Percentiles rank a stretch among this genome's conserved stretches.
These are phyloP conservation scores for Isatis tinctoria DNA, from an alignment of 345 rosid species.

Conservation along the genomic window DNA sequence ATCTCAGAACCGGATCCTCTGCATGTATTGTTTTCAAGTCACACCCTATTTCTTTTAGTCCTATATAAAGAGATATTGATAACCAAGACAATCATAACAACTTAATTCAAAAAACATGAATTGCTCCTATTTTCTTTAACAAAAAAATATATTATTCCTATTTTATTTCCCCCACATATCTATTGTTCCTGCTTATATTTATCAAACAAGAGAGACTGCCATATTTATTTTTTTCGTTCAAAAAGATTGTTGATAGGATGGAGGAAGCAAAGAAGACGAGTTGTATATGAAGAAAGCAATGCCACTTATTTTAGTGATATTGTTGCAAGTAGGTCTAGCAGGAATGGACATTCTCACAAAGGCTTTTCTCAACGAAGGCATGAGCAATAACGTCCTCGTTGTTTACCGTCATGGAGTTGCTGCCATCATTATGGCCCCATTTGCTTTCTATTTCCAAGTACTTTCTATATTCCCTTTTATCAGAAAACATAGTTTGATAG, in stretches of 20 bases:
- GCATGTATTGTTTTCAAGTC: background rate
- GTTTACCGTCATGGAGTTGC: constrained; percentile 84
- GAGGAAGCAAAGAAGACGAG: constrained; percentile 23
- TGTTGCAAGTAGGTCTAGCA: constrained; percentile 77
- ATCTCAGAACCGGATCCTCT: background rate
- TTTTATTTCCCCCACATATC: background rate
- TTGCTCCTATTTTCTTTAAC: too few relatives aligned
- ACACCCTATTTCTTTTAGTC: background rate
- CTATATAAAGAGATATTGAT: constrained; percentile 29
- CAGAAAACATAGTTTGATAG: background rate
- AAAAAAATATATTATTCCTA: background rate
- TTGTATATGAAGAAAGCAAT: constrained; percentile 38
- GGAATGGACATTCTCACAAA: constrained; percentile 85
- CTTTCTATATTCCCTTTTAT: background rate
- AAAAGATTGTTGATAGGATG: background rate
- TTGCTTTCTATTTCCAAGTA: constrained; percentile 61
- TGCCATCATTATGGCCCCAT: constrained; percentile 68
- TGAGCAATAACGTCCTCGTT: constrained; percentile 78
- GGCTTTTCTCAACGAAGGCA: constrained; percentile 72
- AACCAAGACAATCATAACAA: background rate
- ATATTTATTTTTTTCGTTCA: background rate
- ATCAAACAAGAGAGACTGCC: background rate
- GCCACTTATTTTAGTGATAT: constrained; percentile 59
- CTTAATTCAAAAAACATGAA: background rate
- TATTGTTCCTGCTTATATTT: background rate